Evolutionary conservation across 1,284 basidiomycete genomes (phyloP).

Genomic region (Phaffia rhodozyma): DNA sequence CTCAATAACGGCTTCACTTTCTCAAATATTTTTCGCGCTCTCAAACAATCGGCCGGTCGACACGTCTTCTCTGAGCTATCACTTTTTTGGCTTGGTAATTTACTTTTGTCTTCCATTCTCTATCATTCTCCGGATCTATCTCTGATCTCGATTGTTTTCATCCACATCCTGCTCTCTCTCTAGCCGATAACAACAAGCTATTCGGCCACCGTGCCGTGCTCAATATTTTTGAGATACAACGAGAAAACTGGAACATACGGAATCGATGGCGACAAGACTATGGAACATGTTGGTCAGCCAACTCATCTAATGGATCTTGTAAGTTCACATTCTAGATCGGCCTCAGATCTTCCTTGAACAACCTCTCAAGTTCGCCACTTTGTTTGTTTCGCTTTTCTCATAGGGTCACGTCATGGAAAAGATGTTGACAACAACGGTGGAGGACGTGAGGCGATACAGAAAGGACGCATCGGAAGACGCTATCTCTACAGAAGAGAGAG

Average conservation of each 20-base stretch:
- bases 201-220: constrained; percentile 67
- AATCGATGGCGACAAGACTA: constrained; percentile 57
- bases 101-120: neutral
- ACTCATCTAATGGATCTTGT: constrained; percentile 75
- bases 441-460: constrained; percentile 55
- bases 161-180: neutral
- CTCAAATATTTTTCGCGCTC: constrained; percentile 50
- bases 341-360: constrained; percentile 5
- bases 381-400: constrained; percentile 12
- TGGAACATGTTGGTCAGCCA: constrained; percentile 42
- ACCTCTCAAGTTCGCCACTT: neutral
- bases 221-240: constrained; percentile 49
- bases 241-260: constrained; percentile 54
- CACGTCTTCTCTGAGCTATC: neutral
- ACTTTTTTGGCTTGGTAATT: neutral
- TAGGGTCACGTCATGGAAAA: constrained; percentile 84
- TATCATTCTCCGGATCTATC: constrained; percentile 46
- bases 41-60: constrained; percentile 27
- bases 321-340: constrained; percentile 23
- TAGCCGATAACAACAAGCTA: constrained; percentile 58
- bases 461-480: constrained; percentile 38
- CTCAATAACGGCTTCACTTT: constrained; percentile 70
- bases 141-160: constrained; percentile 19
- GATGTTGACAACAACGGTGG: constrained; percentile 57
- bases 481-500: constrained; percentile 33